phyloP scores from a whole-genome alignment of 2,329 filamentous ascomycete genomes.

The Aureobasidium vineae region DNA sequence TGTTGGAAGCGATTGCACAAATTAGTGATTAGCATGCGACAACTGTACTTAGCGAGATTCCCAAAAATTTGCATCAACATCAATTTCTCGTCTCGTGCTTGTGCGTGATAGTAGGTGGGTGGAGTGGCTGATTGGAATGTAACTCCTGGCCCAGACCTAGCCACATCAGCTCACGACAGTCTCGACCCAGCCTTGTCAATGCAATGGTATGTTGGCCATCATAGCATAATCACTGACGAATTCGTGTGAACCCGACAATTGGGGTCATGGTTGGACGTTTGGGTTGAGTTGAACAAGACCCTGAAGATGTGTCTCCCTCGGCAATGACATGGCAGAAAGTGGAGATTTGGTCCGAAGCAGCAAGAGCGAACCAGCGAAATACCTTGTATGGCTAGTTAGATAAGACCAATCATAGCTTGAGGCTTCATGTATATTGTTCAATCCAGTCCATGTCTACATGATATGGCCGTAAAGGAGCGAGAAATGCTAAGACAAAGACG shows the following conservation, averaged over 20 bases:
- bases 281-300: conserved; percentile 3
- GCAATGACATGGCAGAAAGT: background rate
- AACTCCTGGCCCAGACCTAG: background rate
- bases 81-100: background rate
- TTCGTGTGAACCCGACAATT: background rate
- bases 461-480: background rate
- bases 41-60: conserved; percentile 20
- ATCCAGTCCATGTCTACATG: too few species aligned
- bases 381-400: background rate
- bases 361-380: background rate
- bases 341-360: conserved; percentile 14
- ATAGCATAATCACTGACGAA: background rate
- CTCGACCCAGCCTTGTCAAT: background rate
- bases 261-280: background rate
- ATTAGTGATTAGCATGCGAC: conserved; percentile 20
- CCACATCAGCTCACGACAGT: background rate
- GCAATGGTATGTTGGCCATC: background rate
- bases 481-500: background rate
- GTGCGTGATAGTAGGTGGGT: background rate
- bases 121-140: conserved; percentile 7
- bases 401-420: background rate
- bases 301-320: conserved; percentile 15
- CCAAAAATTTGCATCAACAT: background rate
- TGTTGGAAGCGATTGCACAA: conserved; percentile 19
- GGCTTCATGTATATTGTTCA: background rate